Conservation (phyloP, 768 basidiomycete species). For the Hericium erinaceus region DNA sequence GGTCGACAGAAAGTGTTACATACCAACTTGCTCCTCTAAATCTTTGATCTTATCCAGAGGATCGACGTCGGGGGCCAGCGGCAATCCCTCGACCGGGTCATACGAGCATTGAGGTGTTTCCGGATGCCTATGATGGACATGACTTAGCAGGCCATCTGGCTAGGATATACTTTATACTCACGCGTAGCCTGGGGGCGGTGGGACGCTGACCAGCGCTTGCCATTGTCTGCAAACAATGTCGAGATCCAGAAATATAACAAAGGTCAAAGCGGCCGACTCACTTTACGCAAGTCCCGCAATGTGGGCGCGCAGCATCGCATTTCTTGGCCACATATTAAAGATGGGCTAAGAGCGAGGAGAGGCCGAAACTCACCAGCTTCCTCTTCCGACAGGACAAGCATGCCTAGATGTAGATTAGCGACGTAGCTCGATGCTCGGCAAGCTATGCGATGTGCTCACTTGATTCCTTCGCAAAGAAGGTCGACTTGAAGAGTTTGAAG, state of each 20-base stretch:
- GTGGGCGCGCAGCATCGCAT: constrained; percentile 82
- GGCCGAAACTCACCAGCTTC: constrained; percentile 53
- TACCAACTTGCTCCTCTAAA: constrained; percentile 73
- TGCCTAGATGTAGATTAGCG: constrained; percentile 34
- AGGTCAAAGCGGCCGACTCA: constrained; percentile 25
- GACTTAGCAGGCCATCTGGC: constrained; percentile 8
- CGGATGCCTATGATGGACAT: constrained; percentile 52
- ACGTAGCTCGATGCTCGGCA: neutral
- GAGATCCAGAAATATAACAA: neutral
- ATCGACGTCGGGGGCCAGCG: constrained; percentile 68
- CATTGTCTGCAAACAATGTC: constrained; percentile 47
- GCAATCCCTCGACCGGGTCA: constrained; percentile 77
- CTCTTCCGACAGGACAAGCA: constrained; percentile 77
- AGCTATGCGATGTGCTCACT: constrained; percentile 25
- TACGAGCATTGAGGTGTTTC: constrained; percentile 78
- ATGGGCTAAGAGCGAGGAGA: neutral
- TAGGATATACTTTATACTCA: constrained; percentile 27
- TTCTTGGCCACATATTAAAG: constrained; percentile 37
- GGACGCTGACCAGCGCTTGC: constrained; percentile 74
- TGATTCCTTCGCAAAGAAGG: constrained; percentile 75
- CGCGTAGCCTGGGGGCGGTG: constrained; percentile 81
- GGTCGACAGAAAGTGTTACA: constrained; percentile 16
- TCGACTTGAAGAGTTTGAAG: constrained; percentile 33
- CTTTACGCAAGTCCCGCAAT: constrained; percentile 81
- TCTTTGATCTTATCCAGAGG: constrained; percentile 71